Base-by-base conservation (phyloP, 208 protist species). In the Trypanosoma melophagium region DNA sequence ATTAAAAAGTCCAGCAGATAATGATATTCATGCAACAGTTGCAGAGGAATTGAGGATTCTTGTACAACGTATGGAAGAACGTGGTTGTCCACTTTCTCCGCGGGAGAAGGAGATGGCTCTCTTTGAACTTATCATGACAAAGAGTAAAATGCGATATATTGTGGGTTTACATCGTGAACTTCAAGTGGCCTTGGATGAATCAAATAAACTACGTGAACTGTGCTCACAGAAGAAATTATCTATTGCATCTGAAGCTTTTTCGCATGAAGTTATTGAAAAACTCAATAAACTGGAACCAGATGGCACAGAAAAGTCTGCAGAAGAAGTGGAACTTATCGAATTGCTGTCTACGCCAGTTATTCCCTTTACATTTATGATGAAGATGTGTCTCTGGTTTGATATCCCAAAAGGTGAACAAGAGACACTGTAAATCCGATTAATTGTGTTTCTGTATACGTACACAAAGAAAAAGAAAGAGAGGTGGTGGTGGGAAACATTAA, bases 301-400 rank as follows among this genome's bases (percentile, higher is more conserved):
- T 40, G 69, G 51, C 24, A 79, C 22, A 16, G 60, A 68, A 4
- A 66, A 25, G 10, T 60, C 70, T 0, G 76, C 81, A n/a, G 74
- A 80, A 45, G 64, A 74, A 40, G 63, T 81, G 0, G 70, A 82
- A n/a, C 49, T 66, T 7, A 71, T 71, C 7, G 57, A 74, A 24
- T 53, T 31, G 0, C 52, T 87, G 1, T 77, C 77, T 28, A 68
- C 21, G 7, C 90, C 90, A 0, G 90, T 96, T 25, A 38, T 96
- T 3, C 90, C 90, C 10, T 96, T 91, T 69, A 94, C 90, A 22
- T 96, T 94, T 74, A 94, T 96, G 87, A 75, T 96, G 1, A 96
- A 96, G 65, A 83, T 80, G 69, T 96, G 88, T 54, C 45, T 96
- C 21, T 96, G 90, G 90, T 96, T 93, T 64, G 78, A 80, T 14